Conservation (phyloP, 2,329 filamentous ascomycete genomes). For the Sclerotinia sclerotiorum region DNA sequence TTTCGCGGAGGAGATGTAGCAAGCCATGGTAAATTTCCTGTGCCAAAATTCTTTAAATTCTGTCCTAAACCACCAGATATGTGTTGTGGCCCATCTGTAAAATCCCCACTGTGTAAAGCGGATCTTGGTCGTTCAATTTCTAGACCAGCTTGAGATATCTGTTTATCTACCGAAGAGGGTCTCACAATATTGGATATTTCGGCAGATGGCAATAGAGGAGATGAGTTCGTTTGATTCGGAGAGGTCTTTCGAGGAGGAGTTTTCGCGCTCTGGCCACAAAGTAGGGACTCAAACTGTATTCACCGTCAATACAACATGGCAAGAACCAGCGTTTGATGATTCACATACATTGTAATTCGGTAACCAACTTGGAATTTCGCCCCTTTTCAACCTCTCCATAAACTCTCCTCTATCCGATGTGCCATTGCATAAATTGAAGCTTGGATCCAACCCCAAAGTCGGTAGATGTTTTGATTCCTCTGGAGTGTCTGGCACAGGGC, state of each 20-base stretch:
- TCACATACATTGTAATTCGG: slow-evolving; percentile 59
- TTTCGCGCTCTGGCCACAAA: slow-evolving; percentile 34
- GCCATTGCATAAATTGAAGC: slow-evolving; percentile 29
- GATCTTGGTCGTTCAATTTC: slow-evolving; percentile 82
- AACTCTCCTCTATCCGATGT: slow-evolving; percentile 68
- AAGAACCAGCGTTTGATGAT: slow-evolving; percentile 4
- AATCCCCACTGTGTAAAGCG: slow-evolving; percentile 66
- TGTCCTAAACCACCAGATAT: slow-evolving; percentile 24
- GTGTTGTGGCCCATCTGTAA: slow-evolving; percentile 46
- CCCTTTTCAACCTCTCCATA: slow-evolving; percentile 80
- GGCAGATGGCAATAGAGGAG: slow-evolving; percentile 41
- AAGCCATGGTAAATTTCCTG: slow-evolving; percentile 46
- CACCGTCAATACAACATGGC: slow-evolving; percentile 20
- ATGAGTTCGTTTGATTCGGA: slow-evolving; percentile 28
- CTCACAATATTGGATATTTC: slow-evolving; percentile 40
- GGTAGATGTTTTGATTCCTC: slow-evolving; percentile 25
- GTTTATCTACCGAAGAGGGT: slow-evolving; percentile 43
- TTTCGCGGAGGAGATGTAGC: slow-evolving; percentile 57
- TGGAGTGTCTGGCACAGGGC: slow-evolving; percentile 45
- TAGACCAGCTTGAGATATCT: slow-evolving; percentile 53
- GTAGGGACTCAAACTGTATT: slow-evolving; percentile 36
- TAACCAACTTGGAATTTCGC: slow-evolving; percentile 73
- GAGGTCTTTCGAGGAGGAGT: slow-evolving; percentile 34
- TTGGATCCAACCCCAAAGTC: slow-evolving; percentile 25
- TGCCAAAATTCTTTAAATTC: slow-evolving; percentile 25